Conservation (phyloP, 805 yeast species). For the Ogataea salicorniae region DNA sequence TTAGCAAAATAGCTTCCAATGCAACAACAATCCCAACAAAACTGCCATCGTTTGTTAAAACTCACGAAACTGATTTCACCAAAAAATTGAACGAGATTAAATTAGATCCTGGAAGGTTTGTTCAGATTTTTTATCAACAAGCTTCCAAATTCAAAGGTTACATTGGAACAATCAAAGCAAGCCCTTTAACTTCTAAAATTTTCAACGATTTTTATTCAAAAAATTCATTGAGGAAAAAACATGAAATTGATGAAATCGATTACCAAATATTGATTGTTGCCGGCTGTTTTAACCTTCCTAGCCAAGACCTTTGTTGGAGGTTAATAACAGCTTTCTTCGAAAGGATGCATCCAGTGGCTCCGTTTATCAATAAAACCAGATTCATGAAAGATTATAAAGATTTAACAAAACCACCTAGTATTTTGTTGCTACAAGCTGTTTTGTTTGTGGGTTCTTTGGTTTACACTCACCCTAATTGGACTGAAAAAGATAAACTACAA, state of each 20-base stretch:
- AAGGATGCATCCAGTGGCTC: slow-evolving; percentile 61
- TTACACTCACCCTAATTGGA: slow-evolving; percentile 46
- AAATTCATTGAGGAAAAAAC: slow-evolving; percentile 6
- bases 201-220: slow-evolving; percentile 7
- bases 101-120: slow-evolving; percentile 9
- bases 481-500: slow-evolving; percentile 48
- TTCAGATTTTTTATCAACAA: slow-evolving; percentile 5
- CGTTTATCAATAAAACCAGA: slow-evolving; percentile 56
- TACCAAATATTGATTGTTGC: slow-evolving; percentile 57
- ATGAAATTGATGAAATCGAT: slow-evolving; percentile 36
- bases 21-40: slow-evolving; percentile 9
- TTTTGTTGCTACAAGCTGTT: slow-evolving; percentile 55
- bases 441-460: slow-evolving; percentile 61
- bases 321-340: slow-evolving; percentile 56
- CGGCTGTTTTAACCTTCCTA: slow-evolving; percentile 69
- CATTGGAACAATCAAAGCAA: slow-evolving; percentile 24
- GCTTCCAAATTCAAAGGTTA: slow-evolving; percentile 7
- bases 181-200: slow-evolving; percentile 7
- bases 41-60: slow-evolving; percentile 15
- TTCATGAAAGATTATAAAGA: slow-evolving; percentile 58
- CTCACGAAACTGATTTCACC: neutral
- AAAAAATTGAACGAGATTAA: slow-evolving; percentile 8
- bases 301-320: slow-evolving; percentile 52
- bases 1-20: slow-evolving; percentile 13
- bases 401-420: slow-evolving; percentile 53